Evolutionary conservation across 345 rosid genomes (phyloP), one percentile per base, ranked within the genome.

Genomic region (Citrus maxima): DNA sequence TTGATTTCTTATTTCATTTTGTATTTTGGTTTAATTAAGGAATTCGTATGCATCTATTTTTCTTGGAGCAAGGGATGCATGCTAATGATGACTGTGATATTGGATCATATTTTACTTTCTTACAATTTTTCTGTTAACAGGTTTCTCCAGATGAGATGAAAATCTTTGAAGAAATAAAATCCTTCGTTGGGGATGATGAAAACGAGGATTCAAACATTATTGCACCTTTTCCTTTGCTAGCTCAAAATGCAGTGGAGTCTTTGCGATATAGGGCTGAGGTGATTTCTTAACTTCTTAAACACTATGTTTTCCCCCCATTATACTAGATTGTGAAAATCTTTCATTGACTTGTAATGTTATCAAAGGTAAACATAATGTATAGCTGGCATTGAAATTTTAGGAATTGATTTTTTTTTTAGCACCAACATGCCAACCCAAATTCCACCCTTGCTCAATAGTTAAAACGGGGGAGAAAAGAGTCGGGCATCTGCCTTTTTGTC

Each of bases 241-340:
- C 97, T 5, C 82, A 90, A 77, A 91, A 89, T 81, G 99, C 95
- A 7, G 94, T 91, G 19, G 98, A 94, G 89, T 91, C 91, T 74
- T 84, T 95, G 67, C 88, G 98, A 72, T 94, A 95, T 78, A 87
- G 98, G 78, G 96, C 99, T 77, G 98, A 93, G 97, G 99, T 93
- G 76, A 77, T 77, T 80, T 27, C 65, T 79, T 79, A 24, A 12
- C 67, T 46, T 61, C 38, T 25, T 21, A 16, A 19, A 35, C 37
- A 76, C 18, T n/a, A 30, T 63, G 6, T 16, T 38, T 27, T 16
- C 16, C 6, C 4, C 27, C 62, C 4, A 10, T 38, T 40, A 13
- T 12, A 72, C 70, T 42, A 32, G 67, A 60, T 77, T 8, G 7
- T 12, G 30, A 64, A 28, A 61, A n/a, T 10, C n/a, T 62, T 28